Base-by-base conservation (phyloP, 169 alveolate genomes). In the Babesia gibsoni region DNA sequence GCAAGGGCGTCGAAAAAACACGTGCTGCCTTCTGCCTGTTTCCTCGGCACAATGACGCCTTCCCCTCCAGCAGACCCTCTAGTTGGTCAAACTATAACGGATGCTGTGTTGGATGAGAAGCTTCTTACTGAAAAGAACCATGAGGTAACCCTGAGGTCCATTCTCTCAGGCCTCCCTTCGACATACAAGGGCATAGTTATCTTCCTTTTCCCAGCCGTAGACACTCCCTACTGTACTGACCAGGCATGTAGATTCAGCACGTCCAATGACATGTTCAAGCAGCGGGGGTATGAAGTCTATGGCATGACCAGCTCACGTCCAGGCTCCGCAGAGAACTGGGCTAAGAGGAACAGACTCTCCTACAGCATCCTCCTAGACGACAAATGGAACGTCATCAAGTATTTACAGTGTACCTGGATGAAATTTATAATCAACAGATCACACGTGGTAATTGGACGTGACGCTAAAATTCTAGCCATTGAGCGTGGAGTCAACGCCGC, bases 151-250 rank as follows among this genome's bases (percentile, higher is more conserved):
- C 77, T 88, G 22, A 23, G 61, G 36, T 53, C 49, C 36, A 64
- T 74, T 46, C 27, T 88, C 2, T 33, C 37, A 18, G 75, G 59
- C 27, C 64, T 83, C 37, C 77, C 89, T 33, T 57, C 37, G 6
- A 79, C 57, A 18, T 41, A 52, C 69, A 83, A 88, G n/a, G 93
- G 93, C 20, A 25, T 82, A 18, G 93, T 83, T 0, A 29, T 83
- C 56, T 88, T 88, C 46, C 68, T 83, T 18, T 88, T 80, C 35
- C 93, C 93, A 0, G 73, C 84, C 20, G 91, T 84, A 7, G 73
- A 81, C 42, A 88, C 93, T 18, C 93, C 93, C 4, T 78, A 75
- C 6, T 88, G 93, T 33, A 88, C 91, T 4, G 66, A 79, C 35
- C 93, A 88, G 73, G 93, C 93, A 29, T 61, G 87, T 22, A 33